phyloP scores from a whole-genome alignment of 257 asterid species.

The Voacanga thouarsii region DNA sequence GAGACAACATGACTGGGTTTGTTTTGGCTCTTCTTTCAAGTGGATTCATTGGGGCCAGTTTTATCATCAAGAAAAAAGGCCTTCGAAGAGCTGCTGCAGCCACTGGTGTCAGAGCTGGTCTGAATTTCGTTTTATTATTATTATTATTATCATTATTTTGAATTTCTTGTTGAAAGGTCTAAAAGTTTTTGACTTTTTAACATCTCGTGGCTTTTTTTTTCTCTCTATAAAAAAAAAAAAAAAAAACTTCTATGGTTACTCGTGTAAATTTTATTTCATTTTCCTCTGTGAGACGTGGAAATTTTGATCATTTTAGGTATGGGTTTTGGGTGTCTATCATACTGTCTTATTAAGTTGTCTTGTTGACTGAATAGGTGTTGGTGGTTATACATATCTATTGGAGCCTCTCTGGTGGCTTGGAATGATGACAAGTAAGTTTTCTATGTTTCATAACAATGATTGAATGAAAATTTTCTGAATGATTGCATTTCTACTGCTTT shows the following conservation, averaged over 20 bases:
- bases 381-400: constrained; percentile 70
- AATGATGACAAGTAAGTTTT: constrained; percentile 68
- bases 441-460: background rate
- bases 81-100: constrained; percentile 70
- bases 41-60: constrained; percentile 70
- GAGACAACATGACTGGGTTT: constrained; percentile 63
- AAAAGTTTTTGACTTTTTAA: background rate
- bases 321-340: constrained; percentile 7
- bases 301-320: constrained; percentile 2
- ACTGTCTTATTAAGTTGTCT: background rate
- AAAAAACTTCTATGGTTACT: background rate
- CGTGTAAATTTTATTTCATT: background rate
- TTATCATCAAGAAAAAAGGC: constrained; percentile 83
- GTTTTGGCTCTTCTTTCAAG: constrained; percentile 68
- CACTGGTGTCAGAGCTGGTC: constrained; percentile 85
- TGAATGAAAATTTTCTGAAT: background rate
- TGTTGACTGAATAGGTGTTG: constrained; percentile 51
- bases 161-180: no score
- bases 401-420: constrained; percentile 98
- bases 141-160: no score
- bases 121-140: background rate
- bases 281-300: background rate
- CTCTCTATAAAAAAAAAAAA: no score
- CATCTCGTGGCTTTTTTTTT: background rate
- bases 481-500: background rate